Conservation (phyloP, 1,139 yeast genomes). For the Yamadazyma pseudoaaseri region DNA sequence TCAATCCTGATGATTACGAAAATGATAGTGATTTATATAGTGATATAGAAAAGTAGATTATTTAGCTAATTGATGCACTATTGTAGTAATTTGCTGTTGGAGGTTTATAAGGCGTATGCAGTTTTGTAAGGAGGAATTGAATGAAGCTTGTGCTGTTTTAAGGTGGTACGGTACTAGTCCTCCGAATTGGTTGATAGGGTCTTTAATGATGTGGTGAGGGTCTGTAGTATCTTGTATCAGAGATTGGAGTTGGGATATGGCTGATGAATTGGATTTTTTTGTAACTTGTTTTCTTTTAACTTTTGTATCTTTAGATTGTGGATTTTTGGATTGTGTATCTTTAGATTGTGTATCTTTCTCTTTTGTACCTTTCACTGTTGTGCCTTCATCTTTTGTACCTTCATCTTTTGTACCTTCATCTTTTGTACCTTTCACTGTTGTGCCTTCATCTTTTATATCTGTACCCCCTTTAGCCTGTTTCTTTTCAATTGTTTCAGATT, state of each 20-base stretch:
- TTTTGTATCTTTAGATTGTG: background rate
- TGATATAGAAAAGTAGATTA: slow-evolving; percentile 29
- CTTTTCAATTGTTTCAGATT: slow-evolving; percentile 5
- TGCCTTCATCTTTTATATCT: too few species aligned
- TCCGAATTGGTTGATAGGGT: slow-evolving; percentile 54
- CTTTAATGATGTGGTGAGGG: slow-evolving; percentile 12
- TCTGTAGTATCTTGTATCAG: background rate
- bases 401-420: too few species aligned
- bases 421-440: slow-evolving; percentile 2
- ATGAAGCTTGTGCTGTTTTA: slow-evolving; percentile 37
- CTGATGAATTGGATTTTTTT: background rate
- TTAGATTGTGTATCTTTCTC: background rate
- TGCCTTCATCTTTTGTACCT: too few species aligned
- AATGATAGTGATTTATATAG: slow-evolving; percentile 50
- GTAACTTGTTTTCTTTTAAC: background rate
- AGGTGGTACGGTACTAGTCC: slow-evolving; percentile 46
- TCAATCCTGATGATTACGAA: slow-evolving; percentile 46
- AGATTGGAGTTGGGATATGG: background rate
- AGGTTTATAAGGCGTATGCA: slow-evolving; percentile 30
- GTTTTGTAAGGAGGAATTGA: slow-evolving; percentile 26
- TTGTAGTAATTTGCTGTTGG: slow-evolving; percentile 13
- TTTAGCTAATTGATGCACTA: slow-evolving; percentile 2
- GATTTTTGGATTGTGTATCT: background rate
- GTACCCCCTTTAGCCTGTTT: too few species aligned
- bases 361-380: too few species aligned